Percentiles rank a stretch among this genome's conserved stretches.
Conservation (phyloP, 345 rosid species). For the Linum lewisii region DNA sequence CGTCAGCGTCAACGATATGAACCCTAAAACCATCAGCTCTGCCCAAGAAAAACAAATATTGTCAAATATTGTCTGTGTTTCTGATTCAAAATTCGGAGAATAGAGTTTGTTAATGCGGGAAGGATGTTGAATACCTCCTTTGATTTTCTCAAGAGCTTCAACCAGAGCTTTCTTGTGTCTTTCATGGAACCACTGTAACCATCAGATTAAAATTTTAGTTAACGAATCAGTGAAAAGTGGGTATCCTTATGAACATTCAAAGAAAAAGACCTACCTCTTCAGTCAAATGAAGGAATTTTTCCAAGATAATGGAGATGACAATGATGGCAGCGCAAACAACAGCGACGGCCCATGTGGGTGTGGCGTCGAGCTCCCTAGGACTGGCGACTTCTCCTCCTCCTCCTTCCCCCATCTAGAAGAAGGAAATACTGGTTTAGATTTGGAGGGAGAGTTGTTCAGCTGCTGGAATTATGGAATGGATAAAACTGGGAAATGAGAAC, state of each 20-base stretch:
- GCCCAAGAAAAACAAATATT: slow-evolving; percentile 15
- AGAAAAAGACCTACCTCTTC: slow-evolving; percentile 37
- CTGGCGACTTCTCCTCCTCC: slow-evolving; percentile 32
- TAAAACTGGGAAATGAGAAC: too few species aligned
- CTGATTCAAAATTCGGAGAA: not conserved
- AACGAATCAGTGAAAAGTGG: slow-evolving; percentile 31
- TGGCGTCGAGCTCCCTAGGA: slow-evolving; percentile 76
- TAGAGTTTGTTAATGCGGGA: not conserved
- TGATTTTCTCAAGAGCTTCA: slow-evolving; percentile 83
- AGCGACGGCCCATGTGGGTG: slow-evolving; percentile 96
- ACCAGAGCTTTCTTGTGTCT: slow-evolving; percentile 51
- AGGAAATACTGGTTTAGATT: too few species aligned
- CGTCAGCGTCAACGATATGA: slow-evolving; percentile 73
- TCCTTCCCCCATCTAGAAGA: slow-evolving; percentile 40
- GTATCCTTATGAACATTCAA: too few species aligned
- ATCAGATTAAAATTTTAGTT: too few species aligned
- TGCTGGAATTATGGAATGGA: too few species aligned
- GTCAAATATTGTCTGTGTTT: too few species aligned
- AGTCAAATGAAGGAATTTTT: slow-evolving; percentile 44
- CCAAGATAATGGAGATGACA: slow-evolving; percentile 58
- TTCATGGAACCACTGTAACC: slow-evolving; percentile 31
- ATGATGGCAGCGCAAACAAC: slow-evolving; percentile 58
- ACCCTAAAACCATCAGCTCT: slow-evolving; percentile 96
- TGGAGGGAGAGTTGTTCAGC: too few species aligned
- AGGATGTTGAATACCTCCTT: slow-evolving; percentile 37